Evolutionary conservation across 208 protist species (phyloP), one percentile per base, ranked within the genome.

Genomic region (Angomonas desouzai): DNA sequence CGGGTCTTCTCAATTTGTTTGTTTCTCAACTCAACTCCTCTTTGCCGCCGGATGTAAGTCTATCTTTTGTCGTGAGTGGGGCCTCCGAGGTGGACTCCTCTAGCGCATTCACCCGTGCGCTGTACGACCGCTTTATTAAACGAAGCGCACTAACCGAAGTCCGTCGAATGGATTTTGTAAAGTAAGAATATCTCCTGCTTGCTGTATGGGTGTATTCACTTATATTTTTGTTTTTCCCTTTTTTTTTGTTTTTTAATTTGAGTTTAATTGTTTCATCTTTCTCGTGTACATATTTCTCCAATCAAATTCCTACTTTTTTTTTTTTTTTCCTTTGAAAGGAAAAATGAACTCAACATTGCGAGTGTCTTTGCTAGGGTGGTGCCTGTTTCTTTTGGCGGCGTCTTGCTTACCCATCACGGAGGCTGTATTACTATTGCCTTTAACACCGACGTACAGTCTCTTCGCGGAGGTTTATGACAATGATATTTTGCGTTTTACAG

Each of bases 1-100:
- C 77, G 0, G 85, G 89, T 1, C 27, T 95, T 6, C 59, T 81
- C 33, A 58, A 81, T 3, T 84, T 85, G 33, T 89, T 92, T 56
- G 62, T 83, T 22, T 43, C 69, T 2, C 69, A 92, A 51, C 55
- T 90, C 40, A 94, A 94, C 63, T 66, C 77, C 1, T 79, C 81
- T 0, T 55, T 94, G n/a, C 66, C 56, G n/a, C 69, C 85, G 0
- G 85, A 95, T 66, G 32, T 59, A 20, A 53, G 66, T 13, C 69
- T 70, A 16, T 70, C 77, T n/a, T 34, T 86, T 0, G 63, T 91
- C 10, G 84, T 95, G 2, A 56, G 28, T 29, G 16, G 25, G 3
- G 45, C n/a, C 45, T 27, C 10, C 20, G 45, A 51, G 9, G 45
- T 27, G 20, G 45, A 23, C 18, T 27, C 10, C n/a, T 4, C 4